A percentile compares a stretch with the other conserved stretches of the same genome.
These are phyloP conservation scores for Fraxinus quadrangulata DNA, from an alignment of 257 asterid species.

Conservation along the genomic window DNA sequence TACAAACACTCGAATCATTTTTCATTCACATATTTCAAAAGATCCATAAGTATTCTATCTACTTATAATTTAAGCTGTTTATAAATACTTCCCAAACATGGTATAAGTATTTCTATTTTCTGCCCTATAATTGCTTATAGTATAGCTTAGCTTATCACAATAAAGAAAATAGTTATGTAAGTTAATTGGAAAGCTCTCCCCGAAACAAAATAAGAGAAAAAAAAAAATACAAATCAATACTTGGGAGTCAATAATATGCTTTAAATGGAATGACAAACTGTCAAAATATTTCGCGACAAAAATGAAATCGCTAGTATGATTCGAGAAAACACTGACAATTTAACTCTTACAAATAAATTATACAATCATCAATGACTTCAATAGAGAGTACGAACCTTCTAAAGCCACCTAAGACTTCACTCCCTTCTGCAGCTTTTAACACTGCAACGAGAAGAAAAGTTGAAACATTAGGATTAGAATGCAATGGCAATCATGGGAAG, in stretches of 20 bases:
- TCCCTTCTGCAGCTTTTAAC: slow-evolving; percentile 19
- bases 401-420: slow-evolving; percentile 14
- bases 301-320: not conserved
- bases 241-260: not conserved
- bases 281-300: not conserved
- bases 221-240: not conserved
- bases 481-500: not conserved
- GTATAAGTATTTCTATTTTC: too few species aligned
- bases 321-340: not conserved
- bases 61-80: too few species aligned
- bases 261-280: not conserved
- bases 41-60: too few species aligned
- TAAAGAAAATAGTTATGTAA: too few species aligned
- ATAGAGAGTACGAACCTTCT: slow-evolving; percentile 1
- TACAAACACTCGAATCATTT: too few species aligned
- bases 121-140: too few species aligned
- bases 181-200: too few species aligned
- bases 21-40: too few species aligned
- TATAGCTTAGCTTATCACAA: too few species aligned
- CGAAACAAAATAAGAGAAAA: too few species aligned
- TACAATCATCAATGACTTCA: slow-evolving; percentile 20
- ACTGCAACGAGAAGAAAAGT: slow-evolving; percentile 18
- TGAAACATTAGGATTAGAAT: not conserved
- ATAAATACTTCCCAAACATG: too few species aligned
- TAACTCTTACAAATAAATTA: slow-evolving; percentile 11